A percentile compares a stretch with the other conserved stretches of the same genome.
These are phyloP conservation scores for Podila clonocystis DNA, from an alignment of 192 early-diverging fungal genomes.

Conservation along the genomic window DNA sequence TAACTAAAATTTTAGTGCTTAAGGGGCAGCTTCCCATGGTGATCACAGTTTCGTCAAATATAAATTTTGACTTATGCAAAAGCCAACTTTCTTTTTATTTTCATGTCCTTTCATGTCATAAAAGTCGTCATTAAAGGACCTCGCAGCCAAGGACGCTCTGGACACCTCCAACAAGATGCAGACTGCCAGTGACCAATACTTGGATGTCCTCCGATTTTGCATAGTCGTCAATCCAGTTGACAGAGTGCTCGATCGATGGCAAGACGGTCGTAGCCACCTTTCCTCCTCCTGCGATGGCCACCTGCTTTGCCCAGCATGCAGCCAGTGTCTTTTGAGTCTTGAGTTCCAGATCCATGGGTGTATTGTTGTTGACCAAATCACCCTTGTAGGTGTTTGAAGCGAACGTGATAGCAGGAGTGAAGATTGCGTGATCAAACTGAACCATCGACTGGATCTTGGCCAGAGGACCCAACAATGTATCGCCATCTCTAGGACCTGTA, in stretches of 20 bases:
- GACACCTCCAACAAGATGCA: constrained; percentile 90
- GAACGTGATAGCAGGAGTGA: constrained; percentile 80
- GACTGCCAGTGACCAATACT: constrained; percentile 91
- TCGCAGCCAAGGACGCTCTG: constrained; percentile 76
- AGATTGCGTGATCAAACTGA: constrained; percentile 73
- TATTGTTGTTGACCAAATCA: constrained; percentile 81
- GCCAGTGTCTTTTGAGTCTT: constrained; percentile 70
- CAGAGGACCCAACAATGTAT: constrained; percentile 75
- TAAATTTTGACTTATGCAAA: too few relatives aligned
- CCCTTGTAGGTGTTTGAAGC: constrained; percentile 45
- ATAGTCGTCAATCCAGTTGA: constrained; percentile 60
- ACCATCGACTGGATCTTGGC: constrained; percentile 50
- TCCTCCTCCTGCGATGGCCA: constrained; percentile 3
- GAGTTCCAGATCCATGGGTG: constrained; percentile 64
- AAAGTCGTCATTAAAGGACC: constrained; percentile 16
- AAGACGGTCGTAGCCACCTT: constrained; percentile 45
- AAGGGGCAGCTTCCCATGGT: too few relatives aligned
- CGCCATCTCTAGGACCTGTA: constrained; percentile 77
- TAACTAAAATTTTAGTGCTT: too few relatives aligned
- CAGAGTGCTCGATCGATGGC: constrained; percentile 73
- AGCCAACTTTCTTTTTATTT: too few relatives aligned
- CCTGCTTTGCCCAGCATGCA: constrained; percentile 59
- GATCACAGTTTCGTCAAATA: too few relatives aligned
- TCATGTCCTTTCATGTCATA: too few relatives aligned
- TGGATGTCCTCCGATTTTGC: constrained; percentile 50